These are phyloP conservation scores for Xylariaceae sp. DNA, from an alignment of 2,329 filamentous ascomycete species.

Conservation along the genomic window DNA sequence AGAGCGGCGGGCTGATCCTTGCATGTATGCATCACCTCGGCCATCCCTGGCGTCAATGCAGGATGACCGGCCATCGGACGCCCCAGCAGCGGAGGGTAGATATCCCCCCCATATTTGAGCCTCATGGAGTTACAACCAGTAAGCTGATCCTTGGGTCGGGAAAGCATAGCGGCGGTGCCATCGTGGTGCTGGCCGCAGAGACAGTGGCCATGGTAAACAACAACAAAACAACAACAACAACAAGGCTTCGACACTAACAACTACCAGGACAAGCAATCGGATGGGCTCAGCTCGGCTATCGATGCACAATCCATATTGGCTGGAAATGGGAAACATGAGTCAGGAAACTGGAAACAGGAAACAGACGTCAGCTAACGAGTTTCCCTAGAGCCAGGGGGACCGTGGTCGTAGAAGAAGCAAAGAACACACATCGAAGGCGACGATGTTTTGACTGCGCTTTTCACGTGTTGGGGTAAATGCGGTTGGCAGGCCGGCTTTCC, in stretches of 20 bases:
- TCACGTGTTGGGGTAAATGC: no score
- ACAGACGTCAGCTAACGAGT: neutral
- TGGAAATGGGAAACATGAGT: neutral
- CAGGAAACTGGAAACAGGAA: neutral
- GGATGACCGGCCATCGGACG: conserved; percentile 1
- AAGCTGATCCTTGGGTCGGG: conserved; percentile 1
- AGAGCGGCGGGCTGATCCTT: neutral
- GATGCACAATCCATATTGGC: neutral
- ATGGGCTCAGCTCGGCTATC: neutral
- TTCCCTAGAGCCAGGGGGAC: no score
- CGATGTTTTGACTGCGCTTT: no score
- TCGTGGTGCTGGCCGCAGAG: conserved; percentile 1
- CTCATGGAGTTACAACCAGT: neutral
- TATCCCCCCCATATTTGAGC: neutral
- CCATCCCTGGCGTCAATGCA: conserved; percentile 4
- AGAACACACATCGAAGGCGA: neutral
- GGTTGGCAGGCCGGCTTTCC: no score
- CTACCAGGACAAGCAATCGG: neutral
- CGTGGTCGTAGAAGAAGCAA: no score
- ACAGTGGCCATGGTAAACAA: conserved; percentile 9
- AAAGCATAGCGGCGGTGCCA: neutral
- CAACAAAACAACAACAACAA: conserved; percentile 2
- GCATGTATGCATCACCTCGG: conserved; percentile 1
- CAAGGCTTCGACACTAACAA: neutral
- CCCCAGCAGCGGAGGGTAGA: neutral